Base-by-base conservation (phyloP, 768 basidiomycete species). In the Tulasnella sp. region DNA sequence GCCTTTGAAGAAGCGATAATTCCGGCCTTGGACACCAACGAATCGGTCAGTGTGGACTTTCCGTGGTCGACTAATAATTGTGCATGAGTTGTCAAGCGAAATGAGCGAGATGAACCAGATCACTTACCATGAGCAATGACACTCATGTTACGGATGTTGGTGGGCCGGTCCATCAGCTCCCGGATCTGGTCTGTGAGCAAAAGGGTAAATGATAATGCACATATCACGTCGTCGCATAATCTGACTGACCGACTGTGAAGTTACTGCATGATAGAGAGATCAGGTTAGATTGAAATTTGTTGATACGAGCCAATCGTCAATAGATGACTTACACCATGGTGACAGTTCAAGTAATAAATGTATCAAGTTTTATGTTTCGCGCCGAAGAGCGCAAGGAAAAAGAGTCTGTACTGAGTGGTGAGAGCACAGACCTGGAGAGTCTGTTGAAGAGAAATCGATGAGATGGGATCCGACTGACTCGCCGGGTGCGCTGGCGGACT, bases 31-130 rank as follows among this genome's bases (percentile, higher is more conserved):
- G 93, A 92, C 65, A 99, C 92, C 39, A 99, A 76, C 35, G 93
- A 96, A 69, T 99, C 95, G 59, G 95, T 96, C 60, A 99, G 81
- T 61, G 95, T 99, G 51, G 95, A 99, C 71, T 99, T 99, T 72
- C 95, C 95, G 73, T 99, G 95, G 70, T 99, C 95, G 78, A 99
- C 95, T 89, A 63, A n/a, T 9, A 10, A 29, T 34, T 39, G 46
- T 43, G 31, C 33, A 46, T 29, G 28, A 40, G 37, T 31, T 8
- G 22, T 34, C 27, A 45, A 12, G 33, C 54, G 31, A 20, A 19
- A 33, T 41, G 13, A 27, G 12, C 46, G 54, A 59, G 41, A 31
- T 54, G 59, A 58, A 37, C 29, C 53, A 55, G 45, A 58, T 43
- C 43, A 69, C 79, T 62, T 50, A 84, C 87, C 86, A 69, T 89